Conservation (phyloP, 2,329 filamentous ascomycete genomes). For the Exophiala spinifera region DNA sequence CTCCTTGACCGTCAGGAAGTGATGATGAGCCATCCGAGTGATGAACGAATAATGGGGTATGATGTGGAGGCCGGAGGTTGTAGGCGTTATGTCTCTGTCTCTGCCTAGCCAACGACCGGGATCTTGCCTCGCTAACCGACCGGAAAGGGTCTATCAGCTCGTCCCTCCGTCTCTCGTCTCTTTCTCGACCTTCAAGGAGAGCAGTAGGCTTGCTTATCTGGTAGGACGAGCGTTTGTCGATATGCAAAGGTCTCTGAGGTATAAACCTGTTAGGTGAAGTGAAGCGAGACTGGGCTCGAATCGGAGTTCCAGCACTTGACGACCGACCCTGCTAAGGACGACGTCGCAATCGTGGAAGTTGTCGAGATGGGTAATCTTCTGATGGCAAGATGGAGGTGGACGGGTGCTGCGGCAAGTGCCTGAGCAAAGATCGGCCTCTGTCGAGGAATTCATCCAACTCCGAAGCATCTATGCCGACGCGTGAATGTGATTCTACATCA, state of each 20-base stretch:
- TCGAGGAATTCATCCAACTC: too few species aligned
- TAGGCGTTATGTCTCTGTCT: slow-evolving; percentile 16
- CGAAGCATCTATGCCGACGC: too few species aligned
- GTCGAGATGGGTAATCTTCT: slow-evolving; percentile 14
- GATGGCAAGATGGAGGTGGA: slow-evolving; percentile 10
- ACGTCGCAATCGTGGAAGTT: not conserved
- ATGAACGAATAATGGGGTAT: slow-evolving; percentile 31
- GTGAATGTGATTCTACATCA: too few species aligned
- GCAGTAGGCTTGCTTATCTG: slow-evolving; percentile 49
- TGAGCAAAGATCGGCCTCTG: slow-evolving; percentile 6
- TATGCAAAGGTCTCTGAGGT: slow-evolving; percentile 16
- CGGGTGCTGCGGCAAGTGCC: slow-evolving; percentile 11
- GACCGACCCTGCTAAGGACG: slow-evolving; percentile 24
- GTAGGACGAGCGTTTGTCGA: slow-evolving; percentile 40
- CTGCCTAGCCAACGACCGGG: slow-evolving; percentile 16
- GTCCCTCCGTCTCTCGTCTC: slow-evolving; percentile 42
- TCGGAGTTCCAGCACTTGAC: slow-evolving; percentile 13
- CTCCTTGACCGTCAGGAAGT: slow-evolving; percentile 31
- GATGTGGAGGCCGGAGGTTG: slow-evolving; percentile 20
- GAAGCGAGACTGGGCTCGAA: slow-evolving; percentile 25
- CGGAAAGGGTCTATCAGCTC: slow-evolving; percentile 54
- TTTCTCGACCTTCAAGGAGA: slow-evolving; percentile 40
- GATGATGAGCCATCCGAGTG: slow-evolving; percentile 53
- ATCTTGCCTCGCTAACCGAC: slow-evolving; percentile 35
- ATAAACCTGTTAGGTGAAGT: slow-evolving; percentile 57